A percentile compares a stretch with the other conserved stretches of the same genome.
These are phyloP conservation scores for Saussurea involucrata DNA, from an alignment of 129 eudicot genomes.

Conservation along the genomic window DNA sequence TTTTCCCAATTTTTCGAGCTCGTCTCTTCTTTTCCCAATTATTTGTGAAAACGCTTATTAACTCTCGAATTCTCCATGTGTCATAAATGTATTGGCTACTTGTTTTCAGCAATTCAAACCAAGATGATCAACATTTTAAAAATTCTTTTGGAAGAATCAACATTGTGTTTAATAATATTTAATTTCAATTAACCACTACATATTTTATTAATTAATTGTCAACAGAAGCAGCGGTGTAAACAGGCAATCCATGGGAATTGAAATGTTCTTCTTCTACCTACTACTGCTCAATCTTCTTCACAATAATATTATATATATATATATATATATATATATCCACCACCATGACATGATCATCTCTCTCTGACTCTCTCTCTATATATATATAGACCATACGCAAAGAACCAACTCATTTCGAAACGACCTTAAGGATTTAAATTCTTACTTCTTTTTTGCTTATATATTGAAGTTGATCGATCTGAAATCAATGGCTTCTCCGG, in stretches of 20 bases:
- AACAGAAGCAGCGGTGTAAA: neutral
- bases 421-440: neutral
- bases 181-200: neutral
- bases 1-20: too few relatives aligned
- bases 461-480: neutral
- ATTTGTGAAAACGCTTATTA: too few relatives aligned
- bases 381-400: neutral
- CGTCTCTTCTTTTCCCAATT: too few relatives aligned
- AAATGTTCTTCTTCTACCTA: conserved; percentile 17
- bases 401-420: neutral
- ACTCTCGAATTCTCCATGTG: too few relatives aligned
- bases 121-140: neutral
- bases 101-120: too few relatives aligned
- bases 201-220: neutral
- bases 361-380: too few relatives aligned
- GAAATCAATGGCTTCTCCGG: neutral
- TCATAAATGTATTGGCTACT: too few relatives aligned
- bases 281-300: neutral
- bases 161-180: too few relatives aligned
- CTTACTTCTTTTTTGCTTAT: neutral
- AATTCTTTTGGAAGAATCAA: too few relatives aligned
- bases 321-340: too few relatives aligned
- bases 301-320: too few relatives aligned
- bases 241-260: conserved; percentile 30
- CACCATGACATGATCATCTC: too few relatives aligned